Evolutionary conservation across 2,329 filamentous ascomycete species (phyloP), one percentile per base, ranked within the genome.

Genomic region (Elsinoe perseae): DNA sequence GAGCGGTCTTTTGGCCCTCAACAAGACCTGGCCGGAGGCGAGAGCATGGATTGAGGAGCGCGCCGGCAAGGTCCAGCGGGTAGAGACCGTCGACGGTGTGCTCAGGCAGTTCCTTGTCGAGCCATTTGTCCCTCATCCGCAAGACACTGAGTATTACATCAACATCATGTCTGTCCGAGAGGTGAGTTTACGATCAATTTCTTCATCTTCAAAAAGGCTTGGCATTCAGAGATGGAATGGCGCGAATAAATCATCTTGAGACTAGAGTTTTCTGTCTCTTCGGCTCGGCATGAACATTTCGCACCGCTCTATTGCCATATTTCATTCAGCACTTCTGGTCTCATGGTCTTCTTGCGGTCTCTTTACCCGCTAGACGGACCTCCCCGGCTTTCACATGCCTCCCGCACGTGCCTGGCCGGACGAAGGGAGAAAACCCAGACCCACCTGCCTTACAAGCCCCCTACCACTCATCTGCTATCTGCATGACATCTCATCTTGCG

Each of bases 101-200:
- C 81, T 98, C 72, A 86, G 91, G 73, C 88, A 95, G 69, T 98
- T 98, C 82, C 81, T 98, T 63, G 91, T 98, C 65, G 93, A 98
- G 83, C 93, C 93, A 54, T 97, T 98, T 70, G 91, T 97, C 61
- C 93, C 92, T 68, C 93, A 98, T 77, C 87, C 91, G 63, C 82
- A 90, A 68, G 86, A 90, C 73, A 96, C 92, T 63, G 93, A 98
- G 77, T 97, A 97, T 80, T 98, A 98, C 79, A 95, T 98, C 80
- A 96, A 96, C 85, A 98, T 98, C 80, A 93, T 96, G 83, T 97
- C 93, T 62, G 91, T 95, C 70, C 88, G 93, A 80, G 93, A 97
- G 85, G 93, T 97, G 85, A 84, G 90, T 84, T 60, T 58, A 57
- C 38, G 44, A 56, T 64, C 61, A 63, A 65, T 36, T 52, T 12